Evolutionary conservation across 805 yeast genomes (phyloP), one percentile per base, ranked within the genome.

Genomic region (Vanderwaltozyma tropicalis): DNA sequence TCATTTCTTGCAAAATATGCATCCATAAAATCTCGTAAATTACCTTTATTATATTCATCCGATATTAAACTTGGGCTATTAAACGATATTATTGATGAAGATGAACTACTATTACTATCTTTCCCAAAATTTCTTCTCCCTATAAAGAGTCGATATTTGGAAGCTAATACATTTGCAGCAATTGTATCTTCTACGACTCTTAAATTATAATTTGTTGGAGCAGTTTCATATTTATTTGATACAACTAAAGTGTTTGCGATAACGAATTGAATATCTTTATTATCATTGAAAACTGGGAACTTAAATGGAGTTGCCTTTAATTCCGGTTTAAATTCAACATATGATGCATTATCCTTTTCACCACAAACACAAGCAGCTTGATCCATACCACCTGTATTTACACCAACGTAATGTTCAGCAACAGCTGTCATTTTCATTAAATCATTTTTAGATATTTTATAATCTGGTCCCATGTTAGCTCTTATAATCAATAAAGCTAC

Each of bases 331-430:
- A 79, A 80, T 45, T 71, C 72, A 15, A 80, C 74, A 45, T 70
- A 67, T 38, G 79, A 57, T 1, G 79, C 80, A 44, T 79, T 73
- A 41, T 66, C 67, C 30, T 57, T 61, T 48, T 70, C 74, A 16
- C 87, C 86, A 45, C 71, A 78, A 18, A 80, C 68, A 0, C 81
- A 73, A 3, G 86, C 87, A 34, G 80, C 70, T 59, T 80, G 87
- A 53, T 80, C 87, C 81, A 80, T 73, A 28, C 87, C 86, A n/a
- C 87, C 88, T 26, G 79, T 75, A 53, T 76, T 79, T 37, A 80
- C 81, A 26, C 87, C 87, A 27, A 80, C 75, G 38, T 74, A 74
- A 57, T 78, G 83, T 52, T 80, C 87, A 28, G 78, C 73, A 5
- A 71, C 74, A 30, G 75, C 77, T 5, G 86, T 76, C 36, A 79